A percentile compares a stretch with the other conserved stretches of the same genome.
Conservation (phyloP, 441 rosid genomes). For the Cnidoscolus chayamansa region DNA sequence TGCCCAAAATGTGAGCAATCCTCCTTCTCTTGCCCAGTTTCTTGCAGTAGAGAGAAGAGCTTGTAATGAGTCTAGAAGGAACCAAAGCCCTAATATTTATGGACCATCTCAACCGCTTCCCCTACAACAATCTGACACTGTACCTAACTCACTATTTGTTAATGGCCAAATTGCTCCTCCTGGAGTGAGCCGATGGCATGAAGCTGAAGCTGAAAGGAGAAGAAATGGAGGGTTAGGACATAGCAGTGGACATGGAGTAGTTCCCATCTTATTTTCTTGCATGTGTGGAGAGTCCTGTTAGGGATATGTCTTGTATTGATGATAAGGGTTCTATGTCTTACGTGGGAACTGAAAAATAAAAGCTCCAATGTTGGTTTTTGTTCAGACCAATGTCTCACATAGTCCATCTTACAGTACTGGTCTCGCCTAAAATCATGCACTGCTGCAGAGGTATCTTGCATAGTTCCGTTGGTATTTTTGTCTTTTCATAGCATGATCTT, state of each 20-base stretch:
- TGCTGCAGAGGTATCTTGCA: conserved; percentile 5
- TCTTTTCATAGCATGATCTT: background rate
- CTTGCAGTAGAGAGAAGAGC: conserved; percentile 56
- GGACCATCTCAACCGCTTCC: conserved; percentile 35
- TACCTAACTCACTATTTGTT: conserved; percentile 44
- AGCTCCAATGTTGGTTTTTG: background rate
- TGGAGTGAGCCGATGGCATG: conserved; percentile 18
- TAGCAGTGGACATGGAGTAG: too few relatives aligned
- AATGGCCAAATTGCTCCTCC: conserved; percentile 52
- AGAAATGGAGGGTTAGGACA: too few relatives aligned
- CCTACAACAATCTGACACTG: conserved; percentile 23
- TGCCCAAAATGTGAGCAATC: conserved; percentile 29
- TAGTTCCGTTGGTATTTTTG: background rate
- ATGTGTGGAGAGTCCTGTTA: conserved; percentile 36
- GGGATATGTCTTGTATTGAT: background rate
- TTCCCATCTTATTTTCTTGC: conserved; percentile 23
- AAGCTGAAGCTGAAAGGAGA: conserved; percentile 15
- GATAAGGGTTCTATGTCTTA: conserved; percentile 21
- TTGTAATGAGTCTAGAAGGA: conserved; percentile 32
- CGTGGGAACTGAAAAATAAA: background rate
- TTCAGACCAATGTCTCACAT: background rate
- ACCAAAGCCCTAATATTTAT: conserved; percentile 23
- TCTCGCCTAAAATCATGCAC: too few relatives aligned
- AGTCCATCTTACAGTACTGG: background rate
- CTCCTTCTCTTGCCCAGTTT: conserved; percentile 53